Base-by-base conservation (phyloP, 352 stramenopile species). In the Elongisporangium senticosum region DNA sequence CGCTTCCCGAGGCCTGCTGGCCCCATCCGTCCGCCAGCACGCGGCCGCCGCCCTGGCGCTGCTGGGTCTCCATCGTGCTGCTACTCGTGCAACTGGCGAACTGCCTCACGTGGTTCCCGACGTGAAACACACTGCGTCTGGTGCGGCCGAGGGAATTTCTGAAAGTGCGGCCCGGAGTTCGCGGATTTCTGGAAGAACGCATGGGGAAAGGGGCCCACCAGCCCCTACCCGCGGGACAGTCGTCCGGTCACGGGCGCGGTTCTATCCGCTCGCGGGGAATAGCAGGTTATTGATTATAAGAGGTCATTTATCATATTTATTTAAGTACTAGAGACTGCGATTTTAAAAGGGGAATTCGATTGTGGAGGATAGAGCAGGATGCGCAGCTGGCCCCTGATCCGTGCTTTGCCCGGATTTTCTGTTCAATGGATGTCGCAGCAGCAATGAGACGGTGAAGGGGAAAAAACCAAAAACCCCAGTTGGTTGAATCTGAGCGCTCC, bases 11-110 rank as follows among this genome's bases (percentile, higher is more conserved):
- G 24, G 62, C 58, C 59, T 79, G 71, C 5, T 71, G 55, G 43
- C 79, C 82, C 79, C 80, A 92, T 21, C 82, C 82, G 56, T 92
- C 79, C 39, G 82, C 79, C 47, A 91, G 57, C 2, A 91, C 78
- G 48, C 80, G 77, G 33, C 33, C 33, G 33, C 33, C 33, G 33
- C 33, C 33, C 66, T 82, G 75, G 59, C 83, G 73, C 21, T 74
- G 22, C 33, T 62, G 51, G 33, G 8, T 43, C 33, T 43, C 33
- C 33, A 43, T 43, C 8, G 10, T 43, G 33, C 33, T 43, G 33
- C 11, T 43, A 10, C 2, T 56, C 4, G 53, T 43, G 1, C 33
- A 43, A 43, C 33, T 43, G 33, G 33, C 33, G 33, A 43, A 43
- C 23, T 43, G 33, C 33, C 33, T 43, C 33, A 43, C 33, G 33